These are phyloP conservation scores for Capillidium heterosporum DNA, from an alignment of 371 early-diverging fungal genomes.

Conservation along the genomic window DNA sequence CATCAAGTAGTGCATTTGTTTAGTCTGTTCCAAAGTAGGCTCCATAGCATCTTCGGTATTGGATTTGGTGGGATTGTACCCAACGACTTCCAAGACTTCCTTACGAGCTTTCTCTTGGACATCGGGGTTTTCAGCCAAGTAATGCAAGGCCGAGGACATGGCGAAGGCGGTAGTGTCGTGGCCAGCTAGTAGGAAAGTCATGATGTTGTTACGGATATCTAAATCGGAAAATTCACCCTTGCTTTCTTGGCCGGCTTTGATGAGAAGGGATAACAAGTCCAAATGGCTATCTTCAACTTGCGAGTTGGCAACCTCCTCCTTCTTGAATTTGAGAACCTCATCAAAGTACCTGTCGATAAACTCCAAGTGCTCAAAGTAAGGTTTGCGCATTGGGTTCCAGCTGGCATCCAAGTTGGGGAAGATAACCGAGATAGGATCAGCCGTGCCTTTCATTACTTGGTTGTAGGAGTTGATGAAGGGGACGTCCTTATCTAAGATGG, in stretches of 20 bases:
- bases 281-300: too few species aligned
- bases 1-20: slow-evolving; percentile 2
- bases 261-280: too few species aligned
- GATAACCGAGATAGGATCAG: neutral
- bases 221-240: neutral
- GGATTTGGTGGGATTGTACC: slow-evolving; percentile 1
- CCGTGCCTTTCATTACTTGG: neutral
- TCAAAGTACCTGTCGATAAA: too few species aligned
- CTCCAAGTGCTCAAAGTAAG: too few species aligned
- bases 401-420: neutral
- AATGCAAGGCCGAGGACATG: neutral
- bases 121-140: neutral
- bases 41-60: neutral
- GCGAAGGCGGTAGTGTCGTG: too few species aligned
- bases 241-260: neutral
- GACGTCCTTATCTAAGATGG: neutral
- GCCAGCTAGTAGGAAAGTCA: neutral
- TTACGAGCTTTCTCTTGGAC: neutral
- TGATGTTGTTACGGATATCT: neutral
- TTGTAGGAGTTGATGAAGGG: neutral
- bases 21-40: too few species aligned
- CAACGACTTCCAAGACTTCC: slow-evolving; percentile 5
- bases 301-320: too few species aligned
- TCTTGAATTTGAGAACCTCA: too few species aligned
- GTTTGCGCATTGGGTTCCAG: neutral